Conservation (phyloP, 2,329 filamentous ascomycete species). For the Piedraia hortae region DNA sequence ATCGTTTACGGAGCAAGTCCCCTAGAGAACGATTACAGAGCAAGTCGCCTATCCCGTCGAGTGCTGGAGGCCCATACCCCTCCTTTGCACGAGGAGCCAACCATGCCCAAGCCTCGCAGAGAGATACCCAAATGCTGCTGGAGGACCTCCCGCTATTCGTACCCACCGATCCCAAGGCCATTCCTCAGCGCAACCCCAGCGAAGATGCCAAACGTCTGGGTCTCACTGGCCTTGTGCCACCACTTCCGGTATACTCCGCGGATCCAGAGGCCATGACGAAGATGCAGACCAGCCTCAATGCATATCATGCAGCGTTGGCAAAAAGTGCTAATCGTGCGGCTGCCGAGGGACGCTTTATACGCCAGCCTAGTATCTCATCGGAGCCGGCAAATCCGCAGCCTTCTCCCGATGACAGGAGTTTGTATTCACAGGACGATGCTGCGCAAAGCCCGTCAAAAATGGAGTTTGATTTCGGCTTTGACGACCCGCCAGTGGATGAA, state of each 20-base stretch:
- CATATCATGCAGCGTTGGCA: constrained; percentile 62
- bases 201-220: constrained; percentile 11
- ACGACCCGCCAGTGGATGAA: constrained; percentile 15
- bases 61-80: constrained; percentile 10
- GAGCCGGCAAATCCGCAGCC: not conserved
- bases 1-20: too few species aligned
- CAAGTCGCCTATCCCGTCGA: constrained; percentile 4
- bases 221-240: constrained; percentile 19
- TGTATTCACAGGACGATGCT: constrained; percentile 3
- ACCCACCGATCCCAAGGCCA: constrained; percentile 8
- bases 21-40: too few species aligned
- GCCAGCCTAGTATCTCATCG: constrained; percentile 12
- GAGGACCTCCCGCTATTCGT: constrained; percentile 8
- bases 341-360: constrained; percentile 45
- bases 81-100: constrained; percentile 9
- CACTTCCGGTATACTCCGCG: constrained; percentile 20
- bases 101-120: constrained; percentile 5
- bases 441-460: constrained; percentile 8
- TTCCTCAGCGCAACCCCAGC: constrained; percentile 11
- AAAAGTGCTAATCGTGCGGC: constrained; percentile 54
- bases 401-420: constrained; percentile 3
- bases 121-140: constrained; percentile 9
- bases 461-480: constrained; percentile 17
- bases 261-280: constrained; percentile 11
- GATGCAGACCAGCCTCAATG: constrained; percentile 32